A percentile compares a stretch with the other conserved stretches of the same genome.
phyloP scores from a whole-genome alignment of 2,329 filamentous ascomycete species.

The Paraphoma sp. region DNA sequence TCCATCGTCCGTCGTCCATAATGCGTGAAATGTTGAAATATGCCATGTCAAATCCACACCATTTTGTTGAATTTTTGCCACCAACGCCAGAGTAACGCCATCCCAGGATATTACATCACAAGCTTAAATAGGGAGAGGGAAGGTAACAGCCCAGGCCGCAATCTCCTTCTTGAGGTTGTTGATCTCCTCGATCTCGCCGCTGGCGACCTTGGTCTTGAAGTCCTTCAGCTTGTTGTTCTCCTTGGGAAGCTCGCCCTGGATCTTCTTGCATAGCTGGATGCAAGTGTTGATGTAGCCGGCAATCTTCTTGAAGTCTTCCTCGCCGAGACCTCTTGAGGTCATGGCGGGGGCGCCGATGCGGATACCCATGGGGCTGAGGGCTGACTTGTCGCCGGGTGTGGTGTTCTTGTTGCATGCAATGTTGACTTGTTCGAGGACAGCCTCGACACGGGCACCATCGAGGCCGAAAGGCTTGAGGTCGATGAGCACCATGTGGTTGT shows the following conservation, averaged over 20 bases:
- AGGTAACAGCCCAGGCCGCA: conserved; percentile 81
- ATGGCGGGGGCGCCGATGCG: conserved; percentile 96
- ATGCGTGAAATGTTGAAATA: conserved; percentile 35
- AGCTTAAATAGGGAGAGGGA: conserved; percentile 82
- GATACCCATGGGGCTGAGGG: conserved; percentile 89
- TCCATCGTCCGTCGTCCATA: background rate
- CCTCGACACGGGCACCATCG: conserved; percentile 88
- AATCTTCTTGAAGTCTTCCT: conserved; percentile 82
- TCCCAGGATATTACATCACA: conserved; percentile 11
- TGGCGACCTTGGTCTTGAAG: conserved; percentile 91
- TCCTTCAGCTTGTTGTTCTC: conserved; percentile 99
- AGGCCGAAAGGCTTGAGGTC: conserved; percentile 89
- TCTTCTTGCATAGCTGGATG: conserved; percentile 88
- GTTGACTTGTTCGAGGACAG: conserved; percentile 87
- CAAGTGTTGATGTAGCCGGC: conserved; percentile 86
- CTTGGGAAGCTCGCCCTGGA: conserved; percentile 87
- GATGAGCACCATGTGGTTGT: conserved; percentile 94
- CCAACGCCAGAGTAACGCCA: conserved; percentile 16
- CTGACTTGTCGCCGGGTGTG: conserved; percentile 92
- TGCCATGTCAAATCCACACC: conserved; percentile 18
- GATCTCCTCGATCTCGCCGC: conserved; percentile 81
- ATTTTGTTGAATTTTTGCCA: conserved; percentile 34
- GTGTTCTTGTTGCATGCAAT: conserved; percentile 99
- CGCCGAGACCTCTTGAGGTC: conserved; percentile 92
- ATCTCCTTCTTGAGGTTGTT: conserved; percentile 89